phyloP scores from a whole-genome alignment of 441 rosid genomes.

The Populus hybrid region DNA sequence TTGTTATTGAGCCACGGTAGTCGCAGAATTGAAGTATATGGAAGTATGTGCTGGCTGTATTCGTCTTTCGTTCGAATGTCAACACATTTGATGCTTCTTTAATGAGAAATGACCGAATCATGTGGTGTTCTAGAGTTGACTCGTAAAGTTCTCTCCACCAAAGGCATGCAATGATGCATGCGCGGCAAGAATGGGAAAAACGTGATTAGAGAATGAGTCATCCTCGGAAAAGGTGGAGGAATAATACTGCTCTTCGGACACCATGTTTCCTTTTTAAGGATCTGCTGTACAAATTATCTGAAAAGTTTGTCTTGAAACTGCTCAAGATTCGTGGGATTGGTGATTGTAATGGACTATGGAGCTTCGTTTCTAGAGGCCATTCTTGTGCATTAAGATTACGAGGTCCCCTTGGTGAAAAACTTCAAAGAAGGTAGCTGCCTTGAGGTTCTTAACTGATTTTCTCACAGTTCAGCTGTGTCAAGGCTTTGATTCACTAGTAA shows the following conservation, averaged over 20 bases:
- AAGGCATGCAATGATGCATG: not conserved
- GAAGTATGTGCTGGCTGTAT: no score
- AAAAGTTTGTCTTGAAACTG: not conserved
- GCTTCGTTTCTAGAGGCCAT: not conserved
- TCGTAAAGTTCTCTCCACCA: not conserved
- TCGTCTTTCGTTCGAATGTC: not conserved
- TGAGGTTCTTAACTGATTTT: no score
- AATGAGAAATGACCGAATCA: not conserved
- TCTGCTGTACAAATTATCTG: not conserved
- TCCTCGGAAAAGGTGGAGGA: not conserved
- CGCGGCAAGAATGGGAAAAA: not conserved
- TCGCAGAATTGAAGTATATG: not conserved
- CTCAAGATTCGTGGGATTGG: not conserved
- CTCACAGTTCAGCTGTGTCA: no score
- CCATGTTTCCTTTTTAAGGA: not conserved
- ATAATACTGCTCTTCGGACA: not conserved
- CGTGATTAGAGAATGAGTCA: slow-evolving; percentile 4
- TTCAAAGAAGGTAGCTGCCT: no score
- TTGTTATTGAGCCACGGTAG: not conserved
- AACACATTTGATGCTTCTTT: not conserved
- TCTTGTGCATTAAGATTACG: no score
- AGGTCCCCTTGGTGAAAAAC: no score
- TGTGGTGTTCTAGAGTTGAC: not conserved
- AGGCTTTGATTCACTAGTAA: no score
- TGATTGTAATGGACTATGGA: slow-evolving; percentile 2